Evolutionary conservation across 2,329 filamentous ascomycete species (phyloP), one percentile per base, ranked within the genome.

Genomic region (Periconia macrospinosa): DNA sequence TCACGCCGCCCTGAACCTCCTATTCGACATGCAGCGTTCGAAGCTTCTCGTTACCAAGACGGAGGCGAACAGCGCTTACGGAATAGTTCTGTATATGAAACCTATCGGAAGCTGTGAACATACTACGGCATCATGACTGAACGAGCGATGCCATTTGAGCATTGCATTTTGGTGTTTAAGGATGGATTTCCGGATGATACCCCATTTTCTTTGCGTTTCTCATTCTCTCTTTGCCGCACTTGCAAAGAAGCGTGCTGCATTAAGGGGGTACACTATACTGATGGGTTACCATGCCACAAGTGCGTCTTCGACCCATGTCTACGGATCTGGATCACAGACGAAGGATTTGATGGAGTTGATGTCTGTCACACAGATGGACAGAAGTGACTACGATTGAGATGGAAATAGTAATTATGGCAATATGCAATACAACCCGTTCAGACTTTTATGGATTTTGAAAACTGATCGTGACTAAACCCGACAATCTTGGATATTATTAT

Each of bases 151-250:
- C 5, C n/a, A 27, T 19, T 14, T 8, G 8, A 14, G 27, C 14
- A 42, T 15, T 30, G 43, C 20, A 33, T 14, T n/a, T n/a, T 33
- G 27, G 43, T 45, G 42, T 20, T 20, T 23, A n/a, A 23, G 20
- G 43, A 30, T 30, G 23, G 15, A 27, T 49, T 49, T 19, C 37
- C 17, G 47, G 37, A 49, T 42, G 47, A 49, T 49, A 42, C 45
- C 45, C 47, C 35, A 14, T 49, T 49, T 42, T 17, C 47, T 49
- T 45, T 17, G 13, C 41, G 3, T 42, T 42, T 19, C 41, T n/a
- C 13, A 10, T 3, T 42, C 3, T 19, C 41, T 18, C 17, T 18
- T 17, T 18, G 23, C 41, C 13, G 17, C 19, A 15, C 17, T 17
- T 42, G 6, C 6, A 9, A 3, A 42, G n/a, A 11, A 42, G 3